phyloP scores from a whole-genome alignment of 2,329 filamentous ascomycete genomes.

The Sphaerulina musiva region DNA sequence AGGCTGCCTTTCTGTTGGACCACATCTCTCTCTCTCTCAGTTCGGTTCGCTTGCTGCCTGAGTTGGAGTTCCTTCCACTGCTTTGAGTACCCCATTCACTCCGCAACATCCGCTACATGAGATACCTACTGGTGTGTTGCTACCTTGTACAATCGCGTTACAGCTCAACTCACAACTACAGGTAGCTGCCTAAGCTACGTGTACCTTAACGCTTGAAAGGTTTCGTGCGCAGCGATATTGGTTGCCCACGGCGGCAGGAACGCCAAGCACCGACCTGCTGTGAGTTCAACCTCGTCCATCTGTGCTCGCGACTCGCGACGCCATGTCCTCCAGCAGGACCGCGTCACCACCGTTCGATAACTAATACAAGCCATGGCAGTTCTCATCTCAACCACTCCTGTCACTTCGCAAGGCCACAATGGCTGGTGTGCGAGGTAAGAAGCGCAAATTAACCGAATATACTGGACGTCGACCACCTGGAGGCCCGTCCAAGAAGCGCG shows the following conservation, averaged over 20 bases:
- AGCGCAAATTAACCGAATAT: constrained; percentile 3
- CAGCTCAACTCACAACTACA: too few relatives aligned
- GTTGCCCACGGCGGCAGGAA: too few relatives aligned
- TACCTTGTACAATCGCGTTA: too few relatives aligned
- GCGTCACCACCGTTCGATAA: background rate
- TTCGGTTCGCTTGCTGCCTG: background rate
- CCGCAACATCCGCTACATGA: background rate
- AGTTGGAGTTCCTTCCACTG: background rate
- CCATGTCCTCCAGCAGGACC: background rate
- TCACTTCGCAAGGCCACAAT: constrained; percentile 1
- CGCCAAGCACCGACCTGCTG: background rate
- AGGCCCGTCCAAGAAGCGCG: constrained; percentile 7
- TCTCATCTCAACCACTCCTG: background rate
- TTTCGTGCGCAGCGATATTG: too few relatives aligned
- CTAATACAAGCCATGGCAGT: background rate
- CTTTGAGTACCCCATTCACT: background rate
- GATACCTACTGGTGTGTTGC: background rate
- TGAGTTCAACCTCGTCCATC: background rate
- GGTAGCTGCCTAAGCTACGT: too few relatives aligned
- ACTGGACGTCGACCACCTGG: background rate
- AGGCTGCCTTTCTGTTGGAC: too few relatives aligned
- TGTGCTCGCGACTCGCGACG: background rate
- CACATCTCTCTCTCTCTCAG: background rate
- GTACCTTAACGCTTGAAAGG: too few relatives aligned
- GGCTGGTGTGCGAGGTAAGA: constrained; percentile 7